Evolutionary conservation across 2,329 filamentous ascomycete genomes (phyloP), one percentile per base, ranked within the genome.

Genomic region (Penicillium polonicum): DNA sequence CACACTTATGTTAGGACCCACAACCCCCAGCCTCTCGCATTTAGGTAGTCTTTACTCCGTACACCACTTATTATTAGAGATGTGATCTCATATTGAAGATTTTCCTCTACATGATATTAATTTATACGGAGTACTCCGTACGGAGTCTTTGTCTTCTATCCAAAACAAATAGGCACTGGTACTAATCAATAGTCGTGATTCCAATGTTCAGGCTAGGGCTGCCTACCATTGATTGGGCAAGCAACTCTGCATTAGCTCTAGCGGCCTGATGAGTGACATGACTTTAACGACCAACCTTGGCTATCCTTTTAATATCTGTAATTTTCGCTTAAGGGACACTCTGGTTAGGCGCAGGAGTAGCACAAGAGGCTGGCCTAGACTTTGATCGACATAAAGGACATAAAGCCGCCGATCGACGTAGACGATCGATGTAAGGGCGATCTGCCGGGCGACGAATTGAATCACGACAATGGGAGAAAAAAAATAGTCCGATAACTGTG

Each of bases 11-110:
- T 54, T 35, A 31, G 3, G 51, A 36, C 31, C 51, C 51, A 53
- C 50, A 38, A 19, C 12, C 19, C 52, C 52, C 52, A 55, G 45
- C 52, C 52, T 50, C 52, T n/a, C 29, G 36, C 27, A 25, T 50
- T 42, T 35, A 33, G 29, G 31, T 33, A 17, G 33, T 35, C 33
- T 35, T 35, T 15, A 25, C 44, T n/a, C 29, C 15, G 7, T 49
- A 25, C 35, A 35, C 21, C 13, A 21, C 13, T 33, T 41, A 48
- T 54, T 31, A 21, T 55, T 36, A 27, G 38, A 43, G 29, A 50
- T 35, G n/a, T 55, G 52, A 55, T 36, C 45, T 51, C 52, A 55
- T 50, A 19, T 50, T 15, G 15, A 35, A 35, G 9, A 31, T 42
- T 43, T 43, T 15, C 15, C 15, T 52, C 21, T n/a, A 3, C 43